These are phyloP conservation scores for Exophiala spinifera DNA, from an alignment of 2,329 filamentous ascomycete species.

Conservation along the genomic window DNA sequence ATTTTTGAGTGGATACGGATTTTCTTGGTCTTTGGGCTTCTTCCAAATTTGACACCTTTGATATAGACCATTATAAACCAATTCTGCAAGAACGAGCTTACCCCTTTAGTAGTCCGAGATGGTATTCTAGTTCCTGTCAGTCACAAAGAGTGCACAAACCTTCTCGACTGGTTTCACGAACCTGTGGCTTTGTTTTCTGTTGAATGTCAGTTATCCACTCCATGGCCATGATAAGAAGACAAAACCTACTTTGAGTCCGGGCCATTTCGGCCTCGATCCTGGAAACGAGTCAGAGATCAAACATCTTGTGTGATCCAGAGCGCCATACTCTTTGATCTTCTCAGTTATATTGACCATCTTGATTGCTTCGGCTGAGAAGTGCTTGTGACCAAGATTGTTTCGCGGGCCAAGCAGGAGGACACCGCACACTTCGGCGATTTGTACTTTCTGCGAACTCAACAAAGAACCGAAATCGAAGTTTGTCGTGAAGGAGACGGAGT, in stretches of 20 bases:
- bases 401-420: background rate
- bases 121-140: slow-evolving; percentile 71
- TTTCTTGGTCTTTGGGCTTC: background rate
- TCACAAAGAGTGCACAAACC: slow-evolving; percentile 27
- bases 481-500: background rate
- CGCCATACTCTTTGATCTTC: slow-evolving; percentile 93
- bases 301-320: background rate
- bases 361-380: slow-evolving; percentile 22
- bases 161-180: slow-evolving; percentile 49
- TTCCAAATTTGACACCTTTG: background rate
- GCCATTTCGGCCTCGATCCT: slow-evolving; percentile 99
- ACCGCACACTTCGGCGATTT: background rate
- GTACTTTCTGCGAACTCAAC: no score
- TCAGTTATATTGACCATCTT: slow-evolving; percentile 99
- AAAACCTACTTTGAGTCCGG: slow-evolving; percentile 84
- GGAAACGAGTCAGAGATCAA: slow-evolving; percentile 17
- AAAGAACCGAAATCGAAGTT: no score
- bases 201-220: slow-evolving; percentile 11
- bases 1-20: background rate
- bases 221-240: slow-evolving; percentile 15
- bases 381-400: no score
- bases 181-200: slow-evolving; percentile 98
- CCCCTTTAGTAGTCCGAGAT: slow-evolving; percentile 96
- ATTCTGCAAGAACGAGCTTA: slow-evolving; percentile 42
- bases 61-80: no score